Conservation (phyloP, 2,329 filamentous ascomycete genomes). For the Pyricularia sp. region DNA sequence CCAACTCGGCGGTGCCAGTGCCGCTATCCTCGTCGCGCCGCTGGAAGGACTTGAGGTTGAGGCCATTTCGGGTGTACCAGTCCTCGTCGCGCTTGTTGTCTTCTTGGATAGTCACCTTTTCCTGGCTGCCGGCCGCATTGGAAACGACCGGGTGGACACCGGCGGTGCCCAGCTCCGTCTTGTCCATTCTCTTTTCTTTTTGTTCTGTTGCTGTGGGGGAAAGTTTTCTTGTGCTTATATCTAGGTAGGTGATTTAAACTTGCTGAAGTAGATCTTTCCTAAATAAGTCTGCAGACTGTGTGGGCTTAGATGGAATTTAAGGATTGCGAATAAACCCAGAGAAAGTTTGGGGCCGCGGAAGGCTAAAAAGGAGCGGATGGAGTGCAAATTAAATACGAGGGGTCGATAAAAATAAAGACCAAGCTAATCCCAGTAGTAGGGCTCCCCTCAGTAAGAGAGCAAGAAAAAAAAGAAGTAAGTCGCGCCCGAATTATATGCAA, state of each 20-base stretch:
- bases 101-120: not conserved
- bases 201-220: not conserved
- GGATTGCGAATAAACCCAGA: no score
- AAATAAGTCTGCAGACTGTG: no score
- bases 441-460: no score
- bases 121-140: not conserved
- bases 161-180: not conserved
- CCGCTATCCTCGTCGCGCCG: constrained; percentile 20
- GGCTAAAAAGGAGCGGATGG: not conserved
- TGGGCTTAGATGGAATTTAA: not conserved
- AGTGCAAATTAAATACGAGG: not conserved
- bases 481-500: not conserved
- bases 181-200: not conserved
- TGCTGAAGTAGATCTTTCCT: not conserved
- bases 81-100: constrained; percentile 16
- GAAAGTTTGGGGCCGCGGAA: not conserved
- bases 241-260: not conserved
- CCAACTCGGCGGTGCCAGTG: constrained; percentile 21
- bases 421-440: not conserved
- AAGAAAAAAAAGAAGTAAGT: not conserved
- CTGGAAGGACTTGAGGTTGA: constrained; percentile 28
- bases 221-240: not conserved
- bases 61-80: constrained; percentile 27
- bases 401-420: no score
- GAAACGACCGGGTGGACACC: not conserved